Percentiles rank a stretch among this genome's conserved stretches.
Evolutionary conservation across 2,329 filamentous ascomycete species (phyloP).

Genomic region (Elsinoe fawcettii): DNA sequence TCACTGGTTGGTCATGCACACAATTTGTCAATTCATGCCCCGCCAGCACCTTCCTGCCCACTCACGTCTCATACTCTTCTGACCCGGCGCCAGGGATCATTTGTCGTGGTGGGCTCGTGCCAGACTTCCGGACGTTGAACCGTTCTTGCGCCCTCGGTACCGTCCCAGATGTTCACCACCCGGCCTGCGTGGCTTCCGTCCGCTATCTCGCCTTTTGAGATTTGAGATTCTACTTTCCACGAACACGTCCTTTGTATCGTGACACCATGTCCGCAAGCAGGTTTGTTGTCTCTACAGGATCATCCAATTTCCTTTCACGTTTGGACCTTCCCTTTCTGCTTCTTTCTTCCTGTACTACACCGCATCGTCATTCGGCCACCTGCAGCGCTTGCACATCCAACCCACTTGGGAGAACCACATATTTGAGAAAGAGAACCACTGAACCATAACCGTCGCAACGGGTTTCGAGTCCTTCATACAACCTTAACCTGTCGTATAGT

Average conservation of each 20-base stretch:
- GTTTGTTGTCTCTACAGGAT: constrained; percentile 1
- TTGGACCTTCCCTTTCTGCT: background rate
- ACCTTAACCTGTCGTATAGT: constrained; percentile 1
- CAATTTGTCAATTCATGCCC: constrained; percentile 13
- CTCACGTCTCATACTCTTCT: background rate
- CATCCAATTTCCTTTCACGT: constrained; percentile 10
- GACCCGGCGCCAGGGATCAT: constrained; percentile 8
- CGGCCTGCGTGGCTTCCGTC: constrained; percentile 3
- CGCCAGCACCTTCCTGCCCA: constrained; percentile 1
- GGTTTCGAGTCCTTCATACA: constrained; percentile 11
- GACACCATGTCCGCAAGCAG: background rate
- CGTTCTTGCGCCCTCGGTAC: constrained; percentile 13
- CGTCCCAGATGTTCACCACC: constrained; percentile 9
- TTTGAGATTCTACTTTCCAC: background rate
- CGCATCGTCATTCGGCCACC: constrained; percentile 1
- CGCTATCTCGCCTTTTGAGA: background rate
- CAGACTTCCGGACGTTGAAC: constrained; percentile 11
- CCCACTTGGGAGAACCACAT: background rate
- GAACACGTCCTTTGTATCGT: constrained; percentile 10
- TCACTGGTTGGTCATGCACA: constrained; percentile 6
- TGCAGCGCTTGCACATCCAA: constrained; percentile 7
- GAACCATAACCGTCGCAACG: constrained; percentile 8
- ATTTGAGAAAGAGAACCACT: constrained; percentile 13
- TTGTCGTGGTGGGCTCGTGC: background rate
- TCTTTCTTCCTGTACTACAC: constrained; percentile 5